Evolutionary conservation across 2,329 filamentous ascomycete genomes (phyloP), one percentile per base, ranked within the genome.

Genomic region (Penicillium freii): DNA sequence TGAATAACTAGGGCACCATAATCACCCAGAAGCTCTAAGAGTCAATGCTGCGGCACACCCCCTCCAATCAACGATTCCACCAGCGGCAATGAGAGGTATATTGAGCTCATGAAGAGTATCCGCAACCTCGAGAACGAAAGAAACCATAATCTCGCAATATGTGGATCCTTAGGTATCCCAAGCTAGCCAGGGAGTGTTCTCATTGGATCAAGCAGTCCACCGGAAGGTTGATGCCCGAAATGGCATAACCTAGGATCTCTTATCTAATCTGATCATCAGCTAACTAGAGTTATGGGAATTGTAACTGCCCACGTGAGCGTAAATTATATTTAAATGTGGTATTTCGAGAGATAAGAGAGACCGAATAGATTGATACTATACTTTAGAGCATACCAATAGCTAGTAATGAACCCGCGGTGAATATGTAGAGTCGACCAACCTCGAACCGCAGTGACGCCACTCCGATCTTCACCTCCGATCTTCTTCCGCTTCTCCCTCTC

Each of bases 1-100:
- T 83, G 0, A 88, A 77, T 51, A 85, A 84, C 10, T 83, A 77
- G 0, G 86, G 88, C 0, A 86, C 87, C 74, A 88, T 77, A 0
- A 79, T 82, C 0, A 81, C 0, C 82, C 86, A 0, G 75, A 69
- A 6, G 4, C 21, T 10, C 11, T 21, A 42, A 25, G 13, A 25
- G 21, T 13, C 1, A 17, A 42, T 42, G 21, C 13, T 2, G 21
- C 7, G 10, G 21, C 15, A 17, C 6, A 1, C 0, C 79, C 79
- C 27, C 79, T 68, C 0, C 78, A 80, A 53, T 83, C 80, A 0
- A 75, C 71, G 27, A 84, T 78, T 1, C 80, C 81, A 8, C 81
- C 81, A 0, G 80, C 79, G 0, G 79, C 81, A n/a, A n/a, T n/a
- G n/a, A n/a, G n/a, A n/a, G n/a, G n/a, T n/a, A n/a, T n/a, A n/a